phyloP scores from a whole-genome alignment of 306 rosid genomes.

The Ormosia emarginata region DNA sequence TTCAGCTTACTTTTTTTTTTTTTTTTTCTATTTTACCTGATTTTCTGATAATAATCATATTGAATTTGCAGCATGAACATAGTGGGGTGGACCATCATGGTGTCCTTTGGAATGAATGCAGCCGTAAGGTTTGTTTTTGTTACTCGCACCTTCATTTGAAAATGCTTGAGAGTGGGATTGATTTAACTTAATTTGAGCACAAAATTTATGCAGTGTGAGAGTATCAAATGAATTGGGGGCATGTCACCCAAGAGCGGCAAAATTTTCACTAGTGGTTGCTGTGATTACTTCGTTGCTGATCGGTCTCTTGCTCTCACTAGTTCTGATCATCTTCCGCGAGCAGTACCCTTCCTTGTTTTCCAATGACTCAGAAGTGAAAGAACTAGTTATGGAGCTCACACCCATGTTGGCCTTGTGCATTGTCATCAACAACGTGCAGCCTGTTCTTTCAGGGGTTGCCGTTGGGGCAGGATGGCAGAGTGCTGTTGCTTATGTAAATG shows the following conservation, averaged over 20 bases:
- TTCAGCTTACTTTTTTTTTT: too few relatives aligned
- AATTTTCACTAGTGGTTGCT: constrained; percentile 67
- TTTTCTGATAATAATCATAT: not conserved
- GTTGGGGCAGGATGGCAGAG: constrained; percentile 93
- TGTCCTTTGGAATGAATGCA: constrained; percentile 67
- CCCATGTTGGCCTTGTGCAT: constrained; percentile 68
- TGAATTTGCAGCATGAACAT: constrained; percentile 69
- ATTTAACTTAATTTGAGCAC: not conserved
- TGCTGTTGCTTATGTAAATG: constrained; percentile 63
- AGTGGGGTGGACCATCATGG: constrained; percentile 72
- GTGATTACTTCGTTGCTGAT: constrained; percentile 42
- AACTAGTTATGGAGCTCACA: constrained; percentile 53
- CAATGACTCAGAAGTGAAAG: constrained; percentile 39
- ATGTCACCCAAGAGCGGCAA: constrained; percentile 80
- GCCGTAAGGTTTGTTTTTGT: constrained; percentile 57
- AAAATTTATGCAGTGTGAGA: constrained; percentile 59
- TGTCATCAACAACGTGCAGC: constrained; percentile 72
- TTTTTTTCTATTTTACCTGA: not conserved
- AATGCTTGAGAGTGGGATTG: not conserved
- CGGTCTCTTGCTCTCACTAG: constrained; percentile 33
- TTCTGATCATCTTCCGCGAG: constrained; percentile 36
- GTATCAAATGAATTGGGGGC: constrained; percentile 94
- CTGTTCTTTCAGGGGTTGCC: constrained; percentile 88
- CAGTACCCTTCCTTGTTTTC: constrained; percentile 63
- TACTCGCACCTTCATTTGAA: not conserved